Evolutionary conservation across 2,329 filamentous ascomycete genomes (phyloP), one percentile per base, ranked within the genome.

Genomic region (Claviceps sp.): DNA sequence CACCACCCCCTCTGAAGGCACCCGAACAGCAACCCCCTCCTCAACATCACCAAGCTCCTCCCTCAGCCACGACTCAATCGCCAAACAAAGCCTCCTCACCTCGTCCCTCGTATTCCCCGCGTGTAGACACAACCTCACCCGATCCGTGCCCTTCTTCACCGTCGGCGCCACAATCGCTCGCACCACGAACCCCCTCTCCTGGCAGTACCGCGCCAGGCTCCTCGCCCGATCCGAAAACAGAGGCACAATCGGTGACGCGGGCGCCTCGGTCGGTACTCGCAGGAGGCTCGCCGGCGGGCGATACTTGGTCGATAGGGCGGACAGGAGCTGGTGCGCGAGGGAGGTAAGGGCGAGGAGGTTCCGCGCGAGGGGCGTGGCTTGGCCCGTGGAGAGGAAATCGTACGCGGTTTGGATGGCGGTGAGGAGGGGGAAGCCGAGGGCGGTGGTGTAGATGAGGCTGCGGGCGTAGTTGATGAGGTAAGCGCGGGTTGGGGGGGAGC

Each of bases 401-500:
- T 84, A 85, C 0, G 74, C 72, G 0, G 76, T 71, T 43, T 73
- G 68, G 50, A 86, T 81, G 14, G 75, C 75, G 0, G 76, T 76
- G 1, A 86, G 70, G 1, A 75, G 73, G 0, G 82, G 77, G 42
- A 80, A 79, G 0, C 80, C 75, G 67, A 86, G 74, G 34, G 83
- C 82, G 0, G 84, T 88, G 0, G 84, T 87, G 63, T 87, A 89
- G 51, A 89, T 87, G 43, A 89, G 67, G 1, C 77, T 81, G n/a
- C 84, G 77, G 0, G 85, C 84, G 60, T 89, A 89, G 61, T 89
- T 89, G 64, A 88, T 76, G 50, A 89, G 70, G 56, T 87, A 88
- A 1, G 77, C 67, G 24, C 82, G 71, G 0, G 80, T 77, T 1
- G 75, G 66, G 0, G 73, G 64, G 1, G 80, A 79, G 61, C 82